A percentile compares a stretch with the other conserved stretches of the same genome.
phyloP scores from a whole-genome alignment of 73 alveolate genomes.

The Breviolum minutum region DNA sequence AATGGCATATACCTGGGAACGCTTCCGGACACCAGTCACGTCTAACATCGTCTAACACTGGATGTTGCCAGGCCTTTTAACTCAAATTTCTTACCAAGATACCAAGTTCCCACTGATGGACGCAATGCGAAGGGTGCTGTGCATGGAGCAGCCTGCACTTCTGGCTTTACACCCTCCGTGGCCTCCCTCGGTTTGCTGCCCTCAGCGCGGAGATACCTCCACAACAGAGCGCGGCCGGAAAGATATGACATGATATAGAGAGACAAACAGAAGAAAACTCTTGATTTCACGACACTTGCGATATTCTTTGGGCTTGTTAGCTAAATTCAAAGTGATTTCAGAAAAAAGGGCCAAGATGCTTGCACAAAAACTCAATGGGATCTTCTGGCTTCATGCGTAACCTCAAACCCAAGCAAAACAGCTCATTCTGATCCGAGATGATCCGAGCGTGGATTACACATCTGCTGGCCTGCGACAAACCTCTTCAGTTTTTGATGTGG shows the following conservation, averaged over 20 bases:
- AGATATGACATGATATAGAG: too few relatives aligned
- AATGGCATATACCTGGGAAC: constrained; percentile 29
- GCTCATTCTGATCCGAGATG: not conserved
- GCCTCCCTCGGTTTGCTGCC: not conserved
- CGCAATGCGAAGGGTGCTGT: constrained; percentile 40
- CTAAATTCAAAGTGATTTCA: not conserved
- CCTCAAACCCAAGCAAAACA: not conserved
- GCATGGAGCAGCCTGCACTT: not conserved
- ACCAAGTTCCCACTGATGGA: constrained; percentile 41
- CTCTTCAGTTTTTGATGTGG: too few relatives aligned
- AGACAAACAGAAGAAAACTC: not conserved
- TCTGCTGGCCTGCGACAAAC: too few relatives aligned
- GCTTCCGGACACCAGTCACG: not conserved
- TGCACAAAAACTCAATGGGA: constrained; percentile 83
- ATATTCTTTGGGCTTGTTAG: too few relatives aligned
- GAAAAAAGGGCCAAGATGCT: not conserved
- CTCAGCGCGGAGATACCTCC: constrained; percentile 20
- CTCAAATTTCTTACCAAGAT: not conserved
- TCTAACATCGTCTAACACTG: too few relatives aligned
- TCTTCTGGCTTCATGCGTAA: constrained; percentile 72
- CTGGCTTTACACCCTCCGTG: not conserved
- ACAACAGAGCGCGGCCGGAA: too few relatives aligned
- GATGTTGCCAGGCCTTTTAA: too few relatives aligned
- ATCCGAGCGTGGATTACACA: too few relatives aligned
- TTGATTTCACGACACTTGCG: not conserved